Percentiles rank a stretch among this genome's conserved stretches.
These are phyloP conservation scores for Magnaporthiopsis poae DNA, from an alignment of 2,329 filamentous ascomycete species.

Conservation along the genomic window DNA sequence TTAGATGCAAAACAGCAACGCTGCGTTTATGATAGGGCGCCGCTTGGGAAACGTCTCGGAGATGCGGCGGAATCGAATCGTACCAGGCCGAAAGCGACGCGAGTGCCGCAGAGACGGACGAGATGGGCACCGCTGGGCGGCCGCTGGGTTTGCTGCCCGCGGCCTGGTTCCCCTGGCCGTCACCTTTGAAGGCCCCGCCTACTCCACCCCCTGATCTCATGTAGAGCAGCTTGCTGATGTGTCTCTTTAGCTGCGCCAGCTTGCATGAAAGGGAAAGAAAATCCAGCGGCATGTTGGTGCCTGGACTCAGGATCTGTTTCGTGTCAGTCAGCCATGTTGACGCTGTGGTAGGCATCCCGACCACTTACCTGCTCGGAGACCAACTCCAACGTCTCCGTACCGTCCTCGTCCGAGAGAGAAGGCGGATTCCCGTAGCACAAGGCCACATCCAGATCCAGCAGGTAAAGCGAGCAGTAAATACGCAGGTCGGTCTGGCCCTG, in stretches of 20 bases:
- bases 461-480: slow-evolving; percentile 18
- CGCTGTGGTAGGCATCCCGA: background rate
- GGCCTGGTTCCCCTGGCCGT: background rate
- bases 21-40: slow-evolving; percentile 17
- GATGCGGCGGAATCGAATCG: slow-evolving; percentile 16
- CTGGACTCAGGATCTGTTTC: slow-evolving; percentile 18
- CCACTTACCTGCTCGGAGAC: slow-evolving; percentile 15
- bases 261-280: slow-evolving; percentile 17
- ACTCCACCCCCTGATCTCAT: background rate
- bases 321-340: background rate
- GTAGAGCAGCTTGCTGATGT: slow-evolving; percentile 15
- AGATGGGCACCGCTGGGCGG: slow-evolving; percentile 10
- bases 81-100: slow-evolving; percentile 15
- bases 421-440: slow-evolving; percentile 19
- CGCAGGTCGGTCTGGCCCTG: slow-evolving; percentile 18
- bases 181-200: background rate
- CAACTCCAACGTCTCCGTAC: slow-evolving; percentile 9
- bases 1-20: slow-evolving; percentile 17
- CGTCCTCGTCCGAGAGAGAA: slow-evolving; percentile 16
- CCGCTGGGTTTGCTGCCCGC: background rate
- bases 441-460: slow-evolving; percentile 19
- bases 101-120: slow-evolving; percentile 14
- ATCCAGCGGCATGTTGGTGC: slow-evolving; percentile 19
- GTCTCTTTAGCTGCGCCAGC: slow-evolving; percentile 17
- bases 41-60: slow-evolving; percentile 15